A percentile compares a stretch with the other conserved stretches of the same genome.
Evolutionary conservation across 176 grass and related monocot genomes (phyloP).

Genomic region (bread wheat (Triticum aestivum)): IWGSC_CS_RefSeq_v2.1 NC_057802.1:497466306-497466805

Average conservation of each 20-base stretch:
- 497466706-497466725: not conserved
- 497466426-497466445: not conserved
- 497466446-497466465: not conserved
- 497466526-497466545: not conserved
- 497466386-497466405: not conserved
- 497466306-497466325: constrained; percentile 13
- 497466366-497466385: constrained; percentile 91
- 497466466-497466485: not conserved
- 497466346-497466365: constrained; percentile 85
- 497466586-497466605: not conserved
- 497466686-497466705: not conserved
- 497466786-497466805: constrained; percentile 93
- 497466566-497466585: not conserved
- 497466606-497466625: not conserved
- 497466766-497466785: constrained; percentile 92
- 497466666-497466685: not conserved
- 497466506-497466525: not conserved
- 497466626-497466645: constrained; percentile 3
- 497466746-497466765: constrained; percentile 87
- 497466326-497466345: constrained; percentile 52
- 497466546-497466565: not conserved
- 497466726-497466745: constrained; percentile 60
- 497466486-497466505: not conserved
- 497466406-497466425: not conserved
- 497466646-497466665: not conserved